Evolutionary conservation across 495 filamentous ascomycete genomes (phyloP).

Genomic region (Thozetella sp.): DNA sequence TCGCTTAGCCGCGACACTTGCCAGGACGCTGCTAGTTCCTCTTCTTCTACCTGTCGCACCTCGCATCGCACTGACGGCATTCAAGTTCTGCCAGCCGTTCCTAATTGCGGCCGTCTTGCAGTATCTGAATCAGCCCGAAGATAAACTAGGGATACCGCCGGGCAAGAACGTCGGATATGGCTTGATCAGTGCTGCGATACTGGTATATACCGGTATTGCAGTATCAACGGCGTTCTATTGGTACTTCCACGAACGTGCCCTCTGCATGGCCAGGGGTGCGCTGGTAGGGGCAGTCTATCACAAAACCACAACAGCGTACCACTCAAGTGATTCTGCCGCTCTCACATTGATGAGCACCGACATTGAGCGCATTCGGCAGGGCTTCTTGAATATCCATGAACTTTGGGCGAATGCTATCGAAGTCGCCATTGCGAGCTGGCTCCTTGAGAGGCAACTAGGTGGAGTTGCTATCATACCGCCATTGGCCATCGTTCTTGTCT

Average conservation of each 20-base stretch:
- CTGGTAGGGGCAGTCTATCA: slow-evolving; percentile 60
- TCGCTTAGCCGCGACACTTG: slow-evolving; percentile 19
- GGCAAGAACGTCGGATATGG: slow-evolving; percentile 45
- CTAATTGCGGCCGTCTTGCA: slow-evolving; percentile 56
- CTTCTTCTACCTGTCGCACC: slow-evolving; percentile 30
- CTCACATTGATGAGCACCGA: slow-evolving; percentile 59
- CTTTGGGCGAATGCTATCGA: slow-evolving; percentile 16
- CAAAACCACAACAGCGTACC: slow-evolving; percentile 40
- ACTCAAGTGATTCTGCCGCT: slow-evolving; percentile 45
- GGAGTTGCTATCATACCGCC: neutral
- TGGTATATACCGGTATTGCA: slow-evolving; percentile 29
- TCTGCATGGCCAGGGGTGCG: slow-evolving; percentile 62
- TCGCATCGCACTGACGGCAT: slow-evolving; percentile 30
- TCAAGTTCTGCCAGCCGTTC: slow-evolving; percentile 68
- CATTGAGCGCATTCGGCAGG: slow-evolving; percentile 7
- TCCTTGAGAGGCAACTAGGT: slow-evolving; percentile 23
- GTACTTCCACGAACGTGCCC: slow-evolving; percentile 57
- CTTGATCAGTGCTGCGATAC: slow-evolving; percentile 29
- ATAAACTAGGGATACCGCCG: slow-evolving; percentile 23
- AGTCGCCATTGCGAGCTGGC: slow-evolving; percentile 15
- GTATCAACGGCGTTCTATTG: slow-evolving; percentile 51
- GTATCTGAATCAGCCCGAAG: slow-evolving; percentile 42
- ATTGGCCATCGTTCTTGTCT: slow-evolving; percentile 8
- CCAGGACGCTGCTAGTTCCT: slow-evolving; percentile 17
- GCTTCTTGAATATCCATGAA: slow-evolving; percentile 12